Percentiles rank a stretch among this genome's conserved stretches.
phyloP scores from a whole-genome alignment of 2,329 filamentous ascomycete species.

The Mycogone perniciosa region DNA sequence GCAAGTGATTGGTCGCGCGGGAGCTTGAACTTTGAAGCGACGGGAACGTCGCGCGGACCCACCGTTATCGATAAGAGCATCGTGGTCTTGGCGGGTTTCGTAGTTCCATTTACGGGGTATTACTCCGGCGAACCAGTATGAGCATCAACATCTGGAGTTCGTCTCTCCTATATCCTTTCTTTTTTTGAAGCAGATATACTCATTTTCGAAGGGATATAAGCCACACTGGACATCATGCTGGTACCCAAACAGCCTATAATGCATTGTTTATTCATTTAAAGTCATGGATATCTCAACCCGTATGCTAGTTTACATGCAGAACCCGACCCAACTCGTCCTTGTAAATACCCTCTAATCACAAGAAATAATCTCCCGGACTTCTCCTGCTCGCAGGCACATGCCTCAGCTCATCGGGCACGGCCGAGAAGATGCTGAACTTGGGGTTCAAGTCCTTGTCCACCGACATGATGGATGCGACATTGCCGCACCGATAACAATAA shows the following conservation, averaged over 20 bases:
- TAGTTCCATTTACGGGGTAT: too few relatives aligned
- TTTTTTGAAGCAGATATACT: too few relatives aligned
- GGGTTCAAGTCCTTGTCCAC: slow-evolving; percentile 79
- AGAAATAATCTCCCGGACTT: slow-evolving; percentile 64
- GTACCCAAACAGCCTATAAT: slow-evolving; percentile 12
- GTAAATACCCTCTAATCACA: slow-evolving; percentile 36
- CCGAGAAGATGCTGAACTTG: slow-evolving; percentile 87
- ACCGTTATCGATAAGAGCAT: too few relatives aligned
- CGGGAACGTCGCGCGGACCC: too few relatives aligned
- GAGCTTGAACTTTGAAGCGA: too few relatives aligned
- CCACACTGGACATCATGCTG: too few relatives aligned
- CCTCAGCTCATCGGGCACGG: slow-evolving; percentile 78
- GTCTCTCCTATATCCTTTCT: too few relatives aligned
- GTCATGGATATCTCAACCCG: slow-evolving; percentile 36
- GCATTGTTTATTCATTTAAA: slow-evolving; percentile 24
- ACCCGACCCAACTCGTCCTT: slow-evolving; percentile 20
- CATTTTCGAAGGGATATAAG: too few relatives aligned
- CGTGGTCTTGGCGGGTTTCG: too few relatives aligned
- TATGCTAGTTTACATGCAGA: slow-evolving; percentile 37
- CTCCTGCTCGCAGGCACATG: slow-evolving; percentile 68
- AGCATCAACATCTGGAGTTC: too few relatives aligned
- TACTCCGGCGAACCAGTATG: too few relatives aligned
- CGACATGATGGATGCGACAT: slow-evolving; percentile 94
- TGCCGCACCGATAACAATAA: slow-evolving; percentile 92
- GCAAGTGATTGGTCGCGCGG: too few relatives aligned